These are phyloP conservation scores for Suillus occidentalis DNA, from an alignment of 768 basidiomycete species.

Conservation along the genomic window DNA sequence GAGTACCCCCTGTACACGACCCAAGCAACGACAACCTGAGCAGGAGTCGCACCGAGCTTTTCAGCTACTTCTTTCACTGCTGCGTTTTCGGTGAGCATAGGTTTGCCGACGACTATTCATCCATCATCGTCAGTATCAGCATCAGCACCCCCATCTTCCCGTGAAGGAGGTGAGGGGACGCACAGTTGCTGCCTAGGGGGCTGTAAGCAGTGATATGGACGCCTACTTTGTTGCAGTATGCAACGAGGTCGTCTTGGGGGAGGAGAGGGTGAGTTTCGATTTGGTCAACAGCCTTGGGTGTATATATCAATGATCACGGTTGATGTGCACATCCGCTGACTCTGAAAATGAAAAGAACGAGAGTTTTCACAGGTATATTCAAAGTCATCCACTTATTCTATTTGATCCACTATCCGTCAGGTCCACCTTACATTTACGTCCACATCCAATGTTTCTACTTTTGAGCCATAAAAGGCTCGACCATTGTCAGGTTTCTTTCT, in stretches of 20 bases:
- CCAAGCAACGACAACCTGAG: conserved; percentile 86
- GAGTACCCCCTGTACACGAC: conserved; percentile 71
- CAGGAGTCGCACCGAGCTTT: conserved; percentile 62
- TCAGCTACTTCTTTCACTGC: conserved; percentile 62
- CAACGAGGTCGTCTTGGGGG: conserved; percentile 71
- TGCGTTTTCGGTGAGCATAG: conserved; percentile 67
- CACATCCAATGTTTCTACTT: no score
- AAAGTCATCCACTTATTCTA: no score
- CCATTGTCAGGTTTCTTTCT: no score
- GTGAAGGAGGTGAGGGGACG: conserved; percentile 19
- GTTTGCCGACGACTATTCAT: conserved; percentile 60
- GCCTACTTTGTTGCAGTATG: conserved; percentile 64
- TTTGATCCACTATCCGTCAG: no score
- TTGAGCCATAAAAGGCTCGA: no score
- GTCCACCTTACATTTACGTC: no score
- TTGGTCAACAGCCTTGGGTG: conserved; percentile 65
- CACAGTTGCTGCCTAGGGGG: conserved; percentile 82
- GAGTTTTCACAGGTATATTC: no score
- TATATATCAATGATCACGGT: conserved; percentile 3
- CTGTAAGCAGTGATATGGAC: conserved; percentile 74
- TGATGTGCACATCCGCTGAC: background rate
- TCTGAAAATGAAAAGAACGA: no score
- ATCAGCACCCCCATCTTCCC: no score
- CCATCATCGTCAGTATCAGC: background rate
- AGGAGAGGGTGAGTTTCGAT: conserved; percentile 82